A percentile compares a stretch with the other conserved stretches of the same genome.
phyloP scores from a whole-genome alignment of 1,139 yeast genomes.

The Hyphopichia wangnamkhiaoensis region DNA sequence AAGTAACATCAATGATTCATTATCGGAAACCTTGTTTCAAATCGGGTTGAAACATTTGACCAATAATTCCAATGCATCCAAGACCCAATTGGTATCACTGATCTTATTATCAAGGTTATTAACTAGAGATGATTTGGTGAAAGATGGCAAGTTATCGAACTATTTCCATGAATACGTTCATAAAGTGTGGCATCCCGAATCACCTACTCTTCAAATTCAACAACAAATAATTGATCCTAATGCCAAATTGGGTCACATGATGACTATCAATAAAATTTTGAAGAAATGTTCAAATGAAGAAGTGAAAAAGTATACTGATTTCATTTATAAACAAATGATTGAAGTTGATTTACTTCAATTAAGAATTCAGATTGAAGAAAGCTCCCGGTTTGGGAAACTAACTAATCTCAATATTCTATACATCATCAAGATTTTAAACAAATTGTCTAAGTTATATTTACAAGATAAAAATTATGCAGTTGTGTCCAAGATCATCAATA shows the following conservation, averaged over 20 bases:
- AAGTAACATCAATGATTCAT: constrained; percentile 32
- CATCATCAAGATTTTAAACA: constrained; percentile 36
- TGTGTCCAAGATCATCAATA: constrained; percentile 29
- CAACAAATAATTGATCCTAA: constrained; percentile 7
- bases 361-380: constrained; percentile 7
- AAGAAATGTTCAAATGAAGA: constrained; percentile 21
- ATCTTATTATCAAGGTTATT: constrained; percentile 37
- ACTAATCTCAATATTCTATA: constrained; percentile 28
- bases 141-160: constrained; percentile 13
- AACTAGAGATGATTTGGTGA: constrained; percentile 30
- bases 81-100: constrained; percentile 36
- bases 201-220: constrained; percentile 2
- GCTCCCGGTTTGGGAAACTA: constrained; percentile 7
- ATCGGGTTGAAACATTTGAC: constrained; percentile 31
- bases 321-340: constrained; percentile 18
- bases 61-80: constrained; percentile 25
- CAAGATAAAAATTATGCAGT: constrained; percentile 14
- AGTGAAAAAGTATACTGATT: constrained; percentile 11
- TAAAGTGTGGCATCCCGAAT: constrained; percentile 18
- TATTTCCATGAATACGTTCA: constrained; percentile 18
- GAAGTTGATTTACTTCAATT: constrained; percentile 14
- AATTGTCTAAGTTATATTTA: constrained; percentile 24
- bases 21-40: constrained; percentile 35
- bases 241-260: constrained; percentile 35
- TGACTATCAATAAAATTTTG: constrained; percentile 39